Base-by-base conservation (phyloP, 139 green algal genomes). In the Edaphochlamys debaryana region DNA sequence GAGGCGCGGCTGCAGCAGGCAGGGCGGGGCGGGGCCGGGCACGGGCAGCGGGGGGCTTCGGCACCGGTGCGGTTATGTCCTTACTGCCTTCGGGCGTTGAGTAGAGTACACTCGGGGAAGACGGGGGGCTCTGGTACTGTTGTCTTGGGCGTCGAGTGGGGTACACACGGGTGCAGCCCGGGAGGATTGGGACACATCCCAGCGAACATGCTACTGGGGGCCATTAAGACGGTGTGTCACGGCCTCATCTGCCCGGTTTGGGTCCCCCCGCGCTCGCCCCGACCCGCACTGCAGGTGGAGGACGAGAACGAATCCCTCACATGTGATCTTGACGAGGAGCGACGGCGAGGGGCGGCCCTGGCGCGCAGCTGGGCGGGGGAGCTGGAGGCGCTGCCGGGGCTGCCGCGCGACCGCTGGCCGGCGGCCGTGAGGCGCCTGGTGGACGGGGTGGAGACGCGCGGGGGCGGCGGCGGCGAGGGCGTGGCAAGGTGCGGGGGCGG, bases 241-340 rank as follows among this genome's bases (percentile, higher is more conserved):
- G n/a, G n/a, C n/a, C n/a, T n/a, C n/a, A n/a, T n/a, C n/a, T n/a
- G n/a, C n/a, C n/a, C n/a, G n/a, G n/a, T n/a, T n/a, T n/a, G n/a
- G n/a, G n/a, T n/a, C n/a, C n/a, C n/a, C n/a, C n/a, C n/a, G n/a
- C n/a, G n/a, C n/a, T n/a, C n/a, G n/a, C n/a, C n/a, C n/a, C n/a
- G n/a, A n/a, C 23, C 54, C 54, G 54, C 54, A 4, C 52, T 62
- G 30, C 60, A 87, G 71, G 72, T 87, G 63, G 81, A 87, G 54
- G 82, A 87, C 50, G 82, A 87, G 45, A 87, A 87, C 38, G 82
- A 87, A 74, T 64, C 27, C 13, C 66, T 87, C 73, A 54, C 67
- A 13, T 40, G 67, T 34, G 73, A 79, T 34, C 74, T 87, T 38
- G 82, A 87, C 48, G 82, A 87, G 66, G 74, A 79, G 48, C 82